Evolutionary conservation across 2,329 filamentous ascomycete species (phyloP), one percentile per base, ranked within the genome.

Genomic region (Diplodia corticola): DNA sequence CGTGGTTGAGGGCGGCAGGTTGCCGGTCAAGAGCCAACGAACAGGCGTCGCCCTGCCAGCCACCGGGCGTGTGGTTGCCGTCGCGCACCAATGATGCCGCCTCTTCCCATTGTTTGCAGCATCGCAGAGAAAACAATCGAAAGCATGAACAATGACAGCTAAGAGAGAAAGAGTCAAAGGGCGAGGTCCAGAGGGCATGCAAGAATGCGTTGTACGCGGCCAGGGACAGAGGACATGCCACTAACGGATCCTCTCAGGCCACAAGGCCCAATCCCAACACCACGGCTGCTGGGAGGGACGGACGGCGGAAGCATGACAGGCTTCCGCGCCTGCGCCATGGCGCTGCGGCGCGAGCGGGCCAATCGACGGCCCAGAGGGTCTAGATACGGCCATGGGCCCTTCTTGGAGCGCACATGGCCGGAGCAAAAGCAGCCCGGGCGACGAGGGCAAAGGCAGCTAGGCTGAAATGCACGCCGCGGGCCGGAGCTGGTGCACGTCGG

Each of bases 261-360:
- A 49, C 44, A 61, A 61, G 44, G 57, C 55, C 50, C 40, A 61
- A 61, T 61, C 57, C 57, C 57, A 46, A 40, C 57, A n/a, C 26
- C 57, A 44, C 10, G 9, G 12, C 15, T 49, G 44, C 35, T 61
- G 57, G 57, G 57, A 61, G 57, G 30, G 57, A 10, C 57, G 40
- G 57, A 28, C 57, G 57, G 44, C 57, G 57, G 57, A 61, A 61
- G 57, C 57, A 61, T 61, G 57, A 61, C 57, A 61, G 44, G 44
- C 40, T 61, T 61, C 57, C 57, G 57, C 35, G 54, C 13, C 54
- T 59, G 54, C 54, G 54, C 55, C 20, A 48, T 60, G 37, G 55
- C 33, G 55, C 5, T 12, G 54, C 26, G 54, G 54, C 30, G n/a
- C 30, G 28, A 7, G 5, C 17, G 6, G 4, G 20, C 55, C 55